Conservation (phyloP, 257 asterid genomes). For the Capsicum rhomboideum region DNA sequence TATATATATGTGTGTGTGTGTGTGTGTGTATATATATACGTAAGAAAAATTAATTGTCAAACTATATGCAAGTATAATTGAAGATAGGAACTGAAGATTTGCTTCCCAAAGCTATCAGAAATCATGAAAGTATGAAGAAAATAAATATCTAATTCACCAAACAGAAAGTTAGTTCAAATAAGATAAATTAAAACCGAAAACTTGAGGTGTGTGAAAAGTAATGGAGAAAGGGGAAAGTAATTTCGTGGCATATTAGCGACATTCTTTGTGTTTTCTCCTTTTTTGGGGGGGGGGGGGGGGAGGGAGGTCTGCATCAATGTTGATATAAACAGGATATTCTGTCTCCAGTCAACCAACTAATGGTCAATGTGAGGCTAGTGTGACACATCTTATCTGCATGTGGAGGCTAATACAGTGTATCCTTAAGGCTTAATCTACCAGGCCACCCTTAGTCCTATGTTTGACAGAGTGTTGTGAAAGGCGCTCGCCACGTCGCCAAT, state of each 20-base stretch:
- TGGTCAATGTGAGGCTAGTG: neutral
- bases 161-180: neutral
- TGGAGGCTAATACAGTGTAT: neutral
- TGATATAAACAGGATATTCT: neutral
- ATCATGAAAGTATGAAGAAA: neutral
- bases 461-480: too few relatives aligned
- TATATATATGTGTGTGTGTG: neutral
- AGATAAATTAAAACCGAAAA: neutral
- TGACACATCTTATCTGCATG: neutral
- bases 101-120: neutral
- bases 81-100: neutral
- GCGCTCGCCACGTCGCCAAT: too few relatives aligned
- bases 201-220: neutral
- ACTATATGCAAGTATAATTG: neutral
- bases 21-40: neutral
- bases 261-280: neutral
- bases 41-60: neutral
- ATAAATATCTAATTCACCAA: neutral
- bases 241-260: neutral
- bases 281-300: too few relatives aligned
- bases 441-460: neutral
- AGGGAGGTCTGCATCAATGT: neutral
- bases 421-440: neutral
- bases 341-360: neutral
- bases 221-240: neutral